Conservation (phyloP, 2,329 filamentous ascomycete species). For the Venturiaceae sp. region DNA sequence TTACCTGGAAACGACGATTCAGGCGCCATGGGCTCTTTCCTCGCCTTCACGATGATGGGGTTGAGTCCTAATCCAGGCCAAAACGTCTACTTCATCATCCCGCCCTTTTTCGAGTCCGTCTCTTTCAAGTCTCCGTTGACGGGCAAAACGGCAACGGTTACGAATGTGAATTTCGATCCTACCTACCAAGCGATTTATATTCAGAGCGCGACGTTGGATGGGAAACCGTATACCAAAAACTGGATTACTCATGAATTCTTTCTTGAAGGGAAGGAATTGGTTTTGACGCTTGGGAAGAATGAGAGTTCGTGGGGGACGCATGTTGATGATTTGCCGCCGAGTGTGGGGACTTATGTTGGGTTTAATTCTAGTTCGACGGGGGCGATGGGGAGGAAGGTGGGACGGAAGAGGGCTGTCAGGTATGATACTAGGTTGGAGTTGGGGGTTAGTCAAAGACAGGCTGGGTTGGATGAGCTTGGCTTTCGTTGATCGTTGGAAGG, state of each 20-base stretch:
- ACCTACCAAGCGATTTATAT: conserved; percentile 32
- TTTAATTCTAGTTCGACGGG: background rate
- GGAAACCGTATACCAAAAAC: conserved; percentile 30
- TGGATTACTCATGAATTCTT: conserved; percentile 38
- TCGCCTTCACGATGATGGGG: conserved; percentile 33
- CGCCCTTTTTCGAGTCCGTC: conserved; percentile 34
- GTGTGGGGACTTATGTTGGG: conserved; percentile 18
- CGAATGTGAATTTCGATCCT: conserved; percentile 31
- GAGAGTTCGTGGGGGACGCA: conserved; percentile 35
- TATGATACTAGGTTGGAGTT: background rate
- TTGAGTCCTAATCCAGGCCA: conserved; percentile 38
- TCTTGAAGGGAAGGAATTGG: conserved; percentile 30
- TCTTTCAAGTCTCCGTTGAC: conserved; percentile 29
- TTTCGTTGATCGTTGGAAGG: too few relatives aligned
- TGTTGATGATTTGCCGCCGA: conserved; percentile 31
- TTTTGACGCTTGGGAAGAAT: conserved; percentile 28
- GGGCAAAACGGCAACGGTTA: conserved; percentile 30
- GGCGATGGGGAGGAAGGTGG: background rate
- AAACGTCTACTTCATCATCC: conserved; percentile 37
- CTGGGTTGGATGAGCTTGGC: background rate
- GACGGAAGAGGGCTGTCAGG: background rate
- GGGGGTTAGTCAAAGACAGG: background rate
- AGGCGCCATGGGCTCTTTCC: conserved; percentile 36
- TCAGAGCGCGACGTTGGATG: conserved; percentile 33
- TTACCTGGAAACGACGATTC: conserved; percentile 37